Evolutionary conservation across 2,329 filamentous ascomycete genomes (phyloP), one percentile per base, ranked within the genome.

Genomic region (Aureobasidium sp.): DNA sequence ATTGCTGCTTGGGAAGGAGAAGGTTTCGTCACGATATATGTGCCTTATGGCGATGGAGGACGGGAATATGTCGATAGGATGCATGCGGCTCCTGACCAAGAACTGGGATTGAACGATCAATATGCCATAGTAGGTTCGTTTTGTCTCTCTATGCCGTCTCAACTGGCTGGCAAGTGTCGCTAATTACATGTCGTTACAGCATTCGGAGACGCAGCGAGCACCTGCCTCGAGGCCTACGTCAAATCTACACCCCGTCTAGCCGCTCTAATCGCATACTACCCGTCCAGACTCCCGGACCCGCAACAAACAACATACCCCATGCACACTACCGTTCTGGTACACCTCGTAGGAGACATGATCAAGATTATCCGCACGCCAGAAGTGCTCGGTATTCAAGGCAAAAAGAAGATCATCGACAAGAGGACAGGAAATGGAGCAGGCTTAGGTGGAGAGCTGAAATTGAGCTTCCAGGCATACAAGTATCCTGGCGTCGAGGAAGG

Each of bases 181-280:
- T 51, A 6, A 51, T 13, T 21, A 21, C 1, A 21, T 21, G 21
- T 1, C n/a, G 16, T n/a, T 0, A 5, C 64, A 86, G 85, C 85
- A 21, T 87, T 82, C 66, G 85, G 83, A 10, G 79, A 84, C 57
- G 84, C 85, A 9, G 85, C 84, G n/a, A 73, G 81, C 14, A 74
- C 81, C 37, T 83, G 81, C 51, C 77, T 87, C 47, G 81, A 85
- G 59, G 78, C 81, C 13, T 84, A 81, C 64, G 77, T 78, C 30
- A 82, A 82, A 66, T 80, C 83, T 3, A 79, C 68, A 57, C 79
- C 82, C 39, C 80, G 82, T 60, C 78, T 87, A 13, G 81, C 79
- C 64, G 82, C 82, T 0, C 75, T 87, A 2, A 75, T 86, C 29
- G 84, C 83, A 21, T 87, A 87, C 74, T 87, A 88, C 66, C 85